Evolutionary conservation across 768 basidiomycete species (phyloP), one percentile per base, ranked within the genome.

Genomic region (Coprinopsis strossmayeri): DNA sequence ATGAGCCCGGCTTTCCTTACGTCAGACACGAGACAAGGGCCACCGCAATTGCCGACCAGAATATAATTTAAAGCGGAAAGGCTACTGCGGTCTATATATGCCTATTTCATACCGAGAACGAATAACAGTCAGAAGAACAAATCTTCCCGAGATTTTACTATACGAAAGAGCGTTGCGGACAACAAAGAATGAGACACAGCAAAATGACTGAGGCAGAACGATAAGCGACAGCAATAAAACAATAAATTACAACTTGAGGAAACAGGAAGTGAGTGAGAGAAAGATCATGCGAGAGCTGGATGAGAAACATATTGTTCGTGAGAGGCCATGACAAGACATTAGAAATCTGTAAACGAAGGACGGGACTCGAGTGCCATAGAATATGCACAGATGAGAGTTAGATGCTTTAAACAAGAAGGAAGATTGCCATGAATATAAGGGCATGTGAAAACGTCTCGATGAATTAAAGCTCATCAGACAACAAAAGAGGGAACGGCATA

Each of bases 301-400:
- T 48, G 57, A 52, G 48, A 50, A 57, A 52, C 59, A 61, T 64
- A 58, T 49, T 48, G 48, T 55, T 60, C 59, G 55, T 60, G 55
- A 57, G 39, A 32, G 12, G 58, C 52, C 58, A 54, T 59, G 56
- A 56, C 25, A 37, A 34, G 53, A 41, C 54, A 57, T 59, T 54
- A 53, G 52, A 48, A 43, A 57, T n/a, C n/a, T 48, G 46, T 53
- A 52, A 32, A 54, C 40, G 53, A 53, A 42, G 37, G 38, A 49
- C 40, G 52, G 49, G 53, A 57, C 56, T 60, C 57, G 53, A 55
- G 56, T 46, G 50, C 42, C 50, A 48, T 46, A 50, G 41, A 27
- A 43, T 26, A 48, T 7, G 45, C 35, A 20, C 43, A 45, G 25
- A 32, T 45, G 43, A 45, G 43, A 45, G 43, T 45, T 45, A 45